Base-by-base conservation (phyloP, 139 green algal species). In the Chara braunii region DNA sequence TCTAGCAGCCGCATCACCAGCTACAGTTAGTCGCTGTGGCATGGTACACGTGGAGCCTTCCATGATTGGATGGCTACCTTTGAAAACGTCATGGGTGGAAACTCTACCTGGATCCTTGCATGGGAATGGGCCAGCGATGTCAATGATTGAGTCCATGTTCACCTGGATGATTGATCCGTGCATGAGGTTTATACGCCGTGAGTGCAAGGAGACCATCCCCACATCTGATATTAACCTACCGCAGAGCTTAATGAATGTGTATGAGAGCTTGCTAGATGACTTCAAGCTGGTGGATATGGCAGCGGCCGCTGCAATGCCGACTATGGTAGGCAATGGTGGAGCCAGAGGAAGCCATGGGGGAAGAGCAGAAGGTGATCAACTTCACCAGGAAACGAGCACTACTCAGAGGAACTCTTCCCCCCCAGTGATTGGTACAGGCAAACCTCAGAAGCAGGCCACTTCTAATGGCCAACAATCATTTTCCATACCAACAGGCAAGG, bases 141-240 rank as follows among this genome's bases (percentile, higher is more conserved):
- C 12, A 5, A 22, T 60, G 18, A 53, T 73, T 14, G 31, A 63
- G 48, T 45, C 59, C 35, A 52, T 89, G 58, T 81, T 85, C 33
- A 75, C 85, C 22, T 90, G 83, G 83, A 69, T 86, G 42, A 70
- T 86, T n/a, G 73, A 83, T 60, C 75, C 81, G 3, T 85, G 76
- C 67, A 45, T 86, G 23, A 71, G 54, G 23, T 81, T 78, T 59
- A 30, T 78, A 67, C 74, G 72, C 33, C 75, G 78, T 57, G 80
- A 83, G 44, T 86, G 83, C 73, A 68, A 56, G 26, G 81, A 88
- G 72, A 51, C 83, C 44, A 77, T 83, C n/a, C 52, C 71, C 18
- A 85, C 83, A 3, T 53, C 64, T 1, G 82, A 86, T 71, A 85
- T 82, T 60, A 84, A 78, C 70, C 73, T 87, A 22, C 68, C 74